Evolutionary conservation across 306 rosid genomes (phyloP).

Genomic region (Gleditsia sinensis): DNA sequence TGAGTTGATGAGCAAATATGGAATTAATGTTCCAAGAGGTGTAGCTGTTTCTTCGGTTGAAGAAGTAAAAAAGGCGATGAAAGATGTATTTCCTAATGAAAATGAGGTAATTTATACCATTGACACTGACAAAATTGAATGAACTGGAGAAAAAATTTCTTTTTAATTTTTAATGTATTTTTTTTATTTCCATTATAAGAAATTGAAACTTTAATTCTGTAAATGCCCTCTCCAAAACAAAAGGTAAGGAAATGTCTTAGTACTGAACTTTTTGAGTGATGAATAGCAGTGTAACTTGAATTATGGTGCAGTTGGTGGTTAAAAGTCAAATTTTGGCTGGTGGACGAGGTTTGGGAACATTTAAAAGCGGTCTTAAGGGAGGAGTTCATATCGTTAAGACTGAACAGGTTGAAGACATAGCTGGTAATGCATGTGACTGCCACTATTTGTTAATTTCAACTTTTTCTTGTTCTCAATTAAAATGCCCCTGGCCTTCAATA

Average conservation of each 20-base stretch:
- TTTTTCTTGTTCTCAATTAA: neutral
- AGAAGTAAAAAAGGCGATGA: slow-evolving; percentile 32
- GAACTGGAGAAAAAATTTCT: neutral
- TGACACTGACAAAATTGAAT: neutral
- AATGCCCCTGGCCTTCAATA: neutral
- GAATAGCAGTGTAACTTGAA: slow-evolving; percentile 31
- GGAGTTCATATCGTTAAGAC: slow-evolving; percentile 92
- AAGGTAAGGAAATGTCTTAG: neutral
- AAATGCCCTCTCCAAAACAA: neutral
- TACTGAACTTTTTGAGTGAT: neutral
- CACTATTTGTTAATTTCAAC: neutral
- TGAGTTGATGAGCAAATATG: slow-evolving; percentile 84
- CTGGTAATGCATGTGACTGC: slow-evolving; percentile 60
- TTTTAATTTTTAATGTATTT: neutral
- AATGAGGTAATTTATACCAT: neutral
- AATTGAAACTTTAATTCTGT: neutral
- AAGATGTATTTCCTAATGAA: slow-evolving; percentile 56
- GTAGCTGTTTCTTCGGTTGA: slow-evolving; percentile 13
- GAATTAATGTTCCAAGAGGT: slow-evolving; percentile 58
- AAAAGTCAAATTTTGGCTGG: slow-evolving; percentile 76
- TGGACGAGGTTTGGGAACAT: slow-evolving; percentile 95
- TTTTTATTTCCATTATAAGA: neutral
- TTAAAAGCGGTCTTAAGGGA: slow-evolving; percentile 86
- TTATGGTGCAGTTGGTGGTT: slow-evolving; percentile 19
- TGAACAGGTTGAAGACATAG: slow-evolving; percentile 79